Percentiles rank a stretch among this genome's conserved stretches.
phyloP scores from a whole-genome alignment of 371 early-diverging fungal species.

The Mycotypha africana region DNA sequence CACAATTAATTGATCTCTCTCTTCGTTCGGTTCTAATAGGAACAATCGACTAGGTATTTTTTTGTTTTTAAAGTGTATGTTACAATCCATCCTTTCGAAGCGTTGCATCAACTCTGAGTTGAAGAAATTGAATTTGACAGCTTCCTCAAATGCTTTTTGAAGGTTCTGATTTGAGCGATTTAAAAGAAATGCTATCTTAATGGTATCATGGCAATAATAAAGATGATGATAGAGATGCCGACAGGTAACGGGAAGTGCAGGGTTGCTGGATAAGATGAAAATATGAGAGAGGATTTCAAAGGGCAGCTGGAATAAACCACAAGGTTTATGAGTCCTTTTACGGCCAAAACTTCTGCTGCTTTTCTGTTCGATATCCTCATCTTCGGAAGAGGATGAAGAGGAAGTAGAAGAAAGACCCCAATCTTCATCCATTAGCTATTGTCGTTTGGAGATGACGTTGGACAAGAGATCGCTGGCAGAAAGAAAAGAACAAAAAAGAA shows the following conservation, averaged over 20 bases:
- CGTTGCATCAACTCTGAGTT: constrained; percentile 11
- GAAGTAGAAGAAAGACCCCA: constrained; percentile 10
- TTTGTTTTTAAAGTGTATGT: constrained; percentile 15
- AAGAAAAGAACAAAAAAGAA: not conserved
- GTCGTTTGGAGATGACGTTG: constrained; percentile 21
- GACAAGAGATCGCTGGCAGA: no score
- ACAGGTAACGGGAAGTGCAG: constrained; percentile 22
- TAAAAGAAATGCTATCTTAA: constrained; percentile 31
- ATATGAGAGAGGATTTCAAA: constrained; percentile 34
- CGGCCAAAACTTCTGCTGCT: constrained; percentile 4
- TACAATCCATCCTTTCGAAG: constrained; percentile 15
- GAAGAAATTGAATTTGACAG: constrained; percentile 31
- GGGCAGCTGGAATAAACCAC: constrained; percentile 18
- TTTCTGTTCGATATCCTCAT: not conserved
- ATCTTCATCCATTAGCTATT: constrained; percentile 10
- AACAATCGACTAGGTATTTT: constrained; percentile 35
- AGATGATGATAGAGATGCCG: constrained; percentile 19
- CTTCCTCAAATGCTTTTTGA: constrained; percentile 17
- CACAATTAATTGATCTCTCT: constrained; percentile 12
- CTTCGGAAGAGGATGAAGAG: constrained; percentile 7
- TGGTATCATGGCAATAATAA: constrained; percentile 14
- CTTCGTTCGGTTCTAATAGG: constrained; percentile 5
- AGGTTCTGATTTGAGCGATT: constrained; percentile 16
- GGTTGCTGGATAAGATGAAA: constrained; percentile 34
- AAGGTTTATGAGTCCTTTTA: constrained; percentile 3